phyloP scores from a whole-genome alignment of 1,284 basidiomycete genomes.

The Trichosporon faecale region DNA sequence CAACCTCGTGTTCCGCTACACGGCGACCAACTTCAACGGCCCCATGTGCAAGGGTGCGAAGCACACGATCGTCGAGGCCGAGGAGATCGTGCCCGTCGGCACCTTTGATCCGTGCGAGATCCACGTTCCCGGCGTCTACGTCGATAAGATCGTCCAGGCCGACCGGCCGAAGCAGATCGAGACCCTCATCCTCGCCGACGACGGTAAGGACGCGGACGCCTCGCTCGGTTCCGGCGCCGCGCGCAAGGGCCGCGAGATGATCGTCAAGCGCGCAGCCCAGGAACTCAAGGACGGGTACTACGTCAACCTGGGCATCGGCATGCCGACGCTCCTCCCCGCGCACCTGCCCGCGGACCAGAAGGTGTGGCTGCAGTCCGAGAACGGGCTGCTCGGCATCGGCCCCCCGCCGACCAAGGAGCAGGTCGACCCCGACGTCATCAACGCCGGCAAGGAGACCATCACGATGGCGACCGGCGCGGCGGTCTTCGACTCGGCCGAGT shows the following conservation, averaged over 20 bases:
- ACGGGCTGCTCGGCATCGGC: conserved; percentile 88
- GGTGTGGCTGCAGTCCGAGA: conserved; percentile 88
- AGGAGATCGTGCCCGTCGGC: conserved; percentile 80
- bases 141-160: conserved; percentile 75
- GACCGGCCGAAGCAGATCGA: conserved; percentile 73
- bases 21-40: conserved; percentile 78
- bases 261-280: conserved; percentile 70
- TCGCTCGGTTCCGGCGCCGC: conserved; percentile 56
- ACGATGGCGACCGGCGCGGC: conserved; percentile 84
- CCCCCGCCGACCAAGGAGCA: conserved; percentile 78
- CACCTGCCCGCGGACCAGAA: conserved; percentile 69
- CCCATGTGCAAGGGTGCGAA: conserved; percentile 84
- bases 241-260: conserved; percentile 60
- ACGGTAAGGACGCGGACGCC: conserved; percentile 51
- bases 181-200: conserved; percentile 59
- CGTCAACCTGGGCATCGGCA: conserved; percentile 68
- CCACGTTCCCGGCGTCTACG: conserved; percentile 79
- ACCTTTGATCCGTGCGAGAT: conserved; percentile 74
- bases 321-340: conserved; percentile 85
- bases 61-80: conserved; percentile 87
- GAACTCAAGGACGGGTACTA: conserved; percentile 85
- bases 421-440: conserved; percentile 81
- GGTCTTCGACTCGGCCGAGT: conserved; percentile 84
- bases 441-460: conserved; percentile 89
- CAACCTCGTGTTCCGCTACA: conserved; percentile 75